Conservation (phyloP, 2,329 filamentous ascomycete species). For the Colletotrichum tanaceti region DNA sequence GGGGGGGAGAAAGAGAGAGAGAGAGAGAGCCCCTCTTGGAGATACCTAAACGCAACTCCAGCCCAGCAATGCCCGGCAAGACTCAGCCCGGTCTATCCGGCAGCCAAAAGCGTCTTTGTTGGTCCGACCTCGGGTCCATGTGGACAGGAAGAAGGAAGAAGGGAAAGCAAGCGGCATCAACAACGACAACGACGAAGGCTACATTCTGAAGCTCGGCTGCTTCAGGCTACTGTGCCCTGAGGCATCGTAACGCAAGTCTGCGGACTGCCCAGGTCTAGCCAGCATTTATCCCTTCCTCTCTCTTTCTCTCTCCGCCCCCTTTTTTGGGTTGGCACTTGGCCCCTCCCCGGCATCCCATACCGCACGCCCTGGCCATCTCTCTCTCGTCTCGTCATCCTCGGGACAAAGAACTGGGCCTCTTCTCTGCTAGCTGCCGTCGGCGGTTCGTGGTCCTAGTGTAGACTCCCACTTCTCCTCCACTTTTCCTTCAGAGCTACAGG, state of each 20-base stretch:
- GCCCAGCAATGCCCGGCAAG: constrained; percentile 4
- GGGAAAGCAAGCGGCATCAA: neutral
- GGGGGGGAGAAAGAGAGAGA: too few relatives aligned
- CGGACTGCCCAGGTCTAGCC: too few relatives aligned
- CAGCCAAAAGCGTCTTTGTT: neutral
- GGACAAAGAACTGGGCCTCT: constrained; percentile 32
- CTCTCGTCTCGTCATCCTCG: constrained; percentile 36
- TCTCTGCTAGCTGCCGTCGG: constrained; percentile 25
- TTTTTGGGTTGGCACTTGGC: constrained; percentile 34
- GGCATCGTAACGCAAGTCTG: neutral
- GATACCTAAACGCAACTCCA: neutral
- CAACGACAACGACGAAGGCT: neutral
- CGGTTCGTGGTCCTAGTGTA: constrained; percentile 9
- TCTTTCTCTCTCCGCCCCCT: constrained; percentile 8
- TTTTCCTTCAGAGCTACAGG: neutral
- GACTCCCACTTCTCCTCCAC: constrained; percentile 5
- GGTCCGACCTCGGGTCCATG: neutral
- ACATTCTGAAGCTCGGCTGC: constrained; percentile 4
- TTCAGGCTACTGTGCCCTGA: constrained; percentile 1
- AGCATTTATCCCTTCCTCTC: neutral
- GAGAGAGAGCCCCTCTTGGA: too few relatives aligned
- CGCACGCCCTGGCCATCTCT: constrained; percentile 21
- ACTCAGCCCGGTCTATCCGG: neutral
- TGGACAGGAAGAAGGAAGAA: neutral
- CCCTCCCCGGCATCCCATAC: constrained; percentile 6